Evolutionary conservation across 768 basidiomycete species (phyloP).

Genomic region (Boletus reticulatus): DNA sequence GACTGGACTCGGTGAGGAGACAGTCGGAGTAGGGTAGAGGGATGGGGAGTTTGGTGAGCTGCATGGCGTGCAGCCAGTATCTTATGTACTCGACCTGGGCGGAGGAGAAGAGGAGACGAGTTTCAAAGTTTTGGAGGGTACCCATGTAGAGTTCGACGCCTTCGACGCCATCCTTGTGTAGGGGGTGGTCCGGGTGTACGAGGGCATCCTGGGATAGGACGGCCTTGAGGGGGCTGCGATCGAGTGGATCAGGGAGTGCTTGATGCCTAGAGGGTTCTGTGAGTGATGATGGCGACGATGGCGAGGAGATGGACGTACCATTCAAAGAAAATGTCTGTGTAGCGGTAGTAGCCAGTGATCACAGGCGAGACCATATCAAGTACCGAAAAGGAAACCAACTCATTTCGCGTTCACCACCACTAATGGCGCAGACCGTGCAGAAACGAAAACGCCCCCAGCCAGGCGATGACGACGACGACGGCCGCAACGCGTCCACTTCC

Average conservation of each 20-base stretch:
- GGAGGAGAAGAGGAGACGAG: conserved; percentile 78
- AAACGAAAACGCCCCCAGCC: conserved; percentile 36
- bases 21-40: conserved; percentile 79
- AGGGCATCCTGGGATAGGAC: conserved; percentile 69
- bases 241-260: conserved; percentile 55
- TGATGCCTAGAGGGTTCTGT: conserved; percentile 43
- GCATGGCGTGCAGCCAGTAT: conserved; percentile 79
- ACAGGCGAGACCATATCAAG: conserved; percentile 38
- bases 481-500: conserved; percentile 35
- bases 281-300: neutral
- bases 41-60: conserved; percentile 59
- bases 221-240: conserved; percentile 64
- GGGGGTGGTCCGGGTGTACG: conserved; percentile 68
- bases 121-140: conserved; percentile 72
- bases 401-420: neutral
- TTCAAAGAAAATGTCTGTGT: conserved; percentile 83
- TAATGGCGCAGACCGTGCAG: conserved; percentile 73
- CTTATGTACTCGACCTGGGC: conserved; percentile 82
- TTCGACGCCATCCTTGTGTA: conserved; percentile 58
- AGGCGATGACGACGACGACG: conserved; percentile 35
- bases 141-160: conserved; percentile 74
- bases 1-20: conserved; percentile 57
- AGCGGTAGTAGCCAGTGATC: conserved; percentile 75
- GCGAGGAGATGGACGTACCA: conserved; percentile 44
- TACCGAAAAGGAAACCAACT: conserved; percentile 6